A percentile compares a stretch with the other conserved stretches of the same genome.
Evolutionary conservation across 805 yeast genomes (phyloP).

Genomic region (Starmerella roubikii): DNA sequence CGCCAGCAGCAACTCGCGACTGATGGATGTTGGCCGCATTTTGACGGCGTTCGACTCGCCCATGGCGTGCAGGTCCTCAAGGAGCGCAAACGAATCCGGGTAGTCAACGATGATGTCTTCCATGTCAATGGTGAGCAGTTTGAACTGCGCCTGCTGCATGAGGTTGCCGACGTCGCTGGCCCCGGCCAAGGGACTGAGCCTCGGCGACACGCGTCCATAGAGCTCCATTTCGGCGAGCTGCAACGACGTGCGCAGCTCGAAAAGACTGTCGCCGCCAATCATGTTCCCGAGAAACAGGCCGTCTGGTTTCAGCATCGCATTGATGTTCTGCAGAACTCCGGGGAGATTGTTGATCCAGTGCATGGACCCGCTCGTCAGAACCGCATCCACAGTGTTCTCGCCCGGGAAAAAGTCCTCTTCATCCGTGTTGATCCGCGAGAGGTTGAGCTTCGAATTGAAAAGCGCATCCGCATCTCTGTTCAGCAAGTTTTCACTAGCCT

Average conservation of each 20-base stretch:
- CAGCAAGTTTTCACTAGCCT: conserved; percentile 42
- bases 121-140: conserved; percentile 67
- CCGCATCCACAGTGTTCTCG: conserved; percentile 48
- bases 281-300: conserved; percentile 71
- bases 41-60: conserved; percentile 66
- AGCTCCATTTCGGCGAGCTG: conserved; percentile 77
- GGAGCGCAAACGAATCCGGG: conserved; percentile 53
- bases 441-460: conserved; percentile 33
- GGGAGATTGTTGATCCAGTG: conserved; percentile 90
- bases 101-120: conserved; percentile 71
- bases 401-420: conserved; percentile 37
- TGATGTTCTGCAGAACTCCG: conserved; percentile 40
- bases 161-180: conserved; percentile 63
- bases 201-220: conserved; percentile 63
- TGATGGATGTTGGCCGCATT: conserved; percentile 30
- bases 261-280: conserved; percentile 76
- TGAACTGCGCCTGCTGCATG: conserved; percentile 63
- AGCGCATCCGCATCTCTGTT: conserved; percentile 36
- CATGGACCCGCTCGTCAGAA: conserved; percentile 54
- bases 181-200: conserved; percentile 70
- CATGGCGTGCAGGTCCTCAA: conserved; percentile 65
- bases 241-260: conserved; percentile 62
- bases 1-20: conserved; percentile 56
- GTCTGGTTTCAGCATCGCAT: conserved; percentile 54
- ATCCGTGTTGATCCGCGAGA: conserved; percentile 45